Percentiles rank a stretch among this genome's conserved stretches.
Evolutionary conservation across 257 asterid genomes (phyloP).

Genomic region (Ligustrum vulgare): DNA sequence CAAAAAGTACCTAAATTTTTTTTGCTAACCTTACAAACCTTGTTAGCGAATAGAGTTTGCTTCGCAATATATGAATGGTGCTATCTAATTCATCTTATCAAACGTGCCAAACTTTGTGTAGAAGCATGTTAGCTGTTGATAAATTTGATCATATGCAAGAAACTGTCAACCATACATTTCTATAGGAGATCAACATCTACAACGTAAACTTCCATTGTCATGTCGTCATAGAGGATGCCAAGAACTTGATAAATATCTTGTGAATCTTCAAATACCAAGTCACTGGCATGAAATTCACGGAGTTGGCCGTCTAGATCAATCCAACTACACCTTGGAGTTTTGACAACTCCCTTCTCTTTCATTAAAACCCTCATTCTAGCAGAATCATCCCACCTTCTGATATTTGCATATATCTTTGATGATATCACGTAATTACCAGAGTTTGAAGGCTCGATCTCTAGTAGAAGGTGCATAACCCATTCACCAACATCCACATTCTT

Average conservation of each 20-base stretch:
- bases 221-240: conserved; percentile 57
- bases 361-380: conserved; percentile 73
- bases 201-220: conserved; percentile 33
- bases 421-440: conserved; percentile 79
- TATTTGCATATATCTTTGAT: conserved; percentile 68
- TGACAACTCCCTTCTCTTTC: conserved; percentile 72
- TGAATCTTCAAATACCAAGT: conserved; percentile 38
- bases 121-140: neutral
- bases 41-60: neutral
- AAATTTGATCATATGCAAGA: neutral
- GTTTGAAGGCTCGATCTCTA: conserved; percentile 79
- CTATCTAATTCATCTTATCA: neutral
- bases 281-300: conserved; percentile 78
- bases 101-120: neutral
- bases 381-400: conserved; percentile 75
- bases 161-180: conserved; percentile 10
- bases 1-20: neutral
- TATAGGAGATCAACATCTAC: conserved; percentile 27
- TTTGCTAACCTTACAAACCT: neutral
- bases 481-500: conserved; percentile 63
- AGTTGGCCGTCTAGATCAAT: conserved; percentile 67
- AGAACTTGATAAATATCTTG: conserved; percentile 47
- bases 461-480: conserved; percentile 58
- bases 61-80: neutral
- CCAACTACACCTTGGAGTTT: conserved; percentile 96